Evolutionary conservation across 192 early-diverging fungal genomes (phyloP).

Genomic region (Coemansia sp.): DNA sequence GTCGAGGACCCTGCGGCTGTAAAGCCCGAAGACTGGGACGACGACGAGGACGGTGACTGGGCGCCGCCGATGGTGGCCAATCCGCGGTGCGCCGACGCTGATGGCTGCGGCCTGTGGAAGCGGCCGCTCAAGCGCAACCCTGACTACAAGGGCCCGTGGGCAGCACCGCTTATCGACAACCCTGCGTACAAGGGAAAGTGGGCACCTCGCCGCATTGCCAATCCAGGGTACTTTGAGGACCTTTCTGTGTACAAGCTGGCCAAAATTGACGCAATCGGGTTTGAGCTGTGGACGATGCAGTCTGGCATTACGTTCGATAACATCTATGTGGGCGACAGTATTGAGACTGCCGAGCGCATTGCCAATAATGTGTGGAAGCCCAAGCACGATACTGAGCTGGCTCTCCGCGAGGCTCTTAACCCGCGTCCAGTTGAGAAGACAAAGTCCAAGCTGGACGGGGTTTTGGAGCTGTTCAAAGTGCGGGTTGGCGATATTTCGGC

Average conservation of each 20-base stretch:
- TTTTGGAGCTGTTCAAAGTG: conserved; percentile 26
- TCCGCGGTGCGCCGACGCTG: conserved; percentile 72
- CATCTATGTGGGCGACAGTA: conserved; percentile 80
- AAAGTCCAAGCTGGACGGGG: conserved; percentile 10
- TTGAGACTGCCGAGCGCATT: conserved; percentile 65
- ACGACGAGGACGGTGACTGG: conserved; percentile 94
- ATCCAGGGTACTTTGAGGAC: conserved; percentile 86
- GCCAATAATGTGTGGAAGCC: conserved; percentile 75
- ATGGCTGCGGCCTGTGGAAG: conserved; percentile 80
- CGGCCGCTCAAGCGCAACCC: conserved; percentile 82
- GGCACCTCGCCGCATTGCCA: conserved; percentile 80
- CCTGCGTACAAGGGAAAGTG: conserved; percentile 91
- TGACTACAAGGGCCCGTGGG: conserved; percentile 88
- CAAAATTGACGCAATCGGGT: conserved; percentile 78
- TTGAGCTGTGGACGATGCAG: conserved; percentile 95
- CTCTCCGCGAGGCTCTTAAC: conserved; percentile 27
- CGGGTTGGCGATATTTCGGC: conserved; percentile 31
- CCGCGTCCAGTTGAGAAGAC: conserved; percentile 24
- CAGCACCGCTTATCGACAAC: conserved; percentile 80
- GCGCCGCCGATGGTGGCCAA: conserved; percentile 72
- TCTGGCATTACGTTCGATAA: conserved; percentile 86
- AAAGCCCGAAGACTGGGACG: conserved; percentile 90
- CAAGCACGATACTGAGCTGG: conserved; percentile 70
- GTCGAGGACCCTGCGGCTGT: conserved; percentile 76
- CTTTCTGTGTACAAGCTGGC: conserved; percentile 71